Conservation (phyloP, 108 stramenopile genomes). For the Cyclotella kingstonii region DNA sequence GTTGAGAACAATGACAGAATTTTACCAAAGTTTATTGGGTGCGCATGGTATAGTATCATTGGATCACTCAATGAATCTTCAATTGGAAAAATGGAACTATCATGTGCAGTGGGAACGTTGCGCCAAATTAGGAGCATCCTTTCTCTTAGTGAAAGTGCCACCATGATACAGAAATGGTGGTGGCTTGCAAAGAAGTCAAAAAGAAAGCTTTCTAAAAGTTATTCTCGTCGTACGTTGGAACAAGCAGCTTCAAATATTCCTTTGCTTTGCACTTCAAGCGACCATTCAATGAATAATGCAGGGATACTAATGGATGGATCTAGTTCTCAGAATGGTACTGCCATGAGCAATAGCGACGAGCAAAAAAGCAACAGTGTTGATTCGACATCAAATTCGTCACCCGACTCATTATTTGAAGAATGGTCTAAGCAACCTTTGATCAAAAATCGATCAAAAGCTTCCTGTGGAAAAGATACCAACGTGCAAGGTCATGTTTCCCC, state of each 20-base stretch:
- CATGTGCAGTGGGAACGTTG: constrained; percentile 17
- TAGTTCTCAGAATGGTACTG: no score
- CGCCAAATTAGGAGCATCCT: constrained; percentile 11
- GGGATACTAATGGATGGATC: no score
- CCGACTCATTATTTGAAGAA: constrained; percentile 41
- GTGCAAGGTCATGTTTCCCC: neutral
- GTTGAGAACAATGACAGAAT: neutral
- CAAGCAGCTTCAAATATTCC: no score
- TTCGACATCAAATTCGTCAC: constrained; percentile 25
- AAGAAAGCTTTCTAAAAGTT: no score
- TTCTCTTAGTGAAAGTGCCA: neutral
- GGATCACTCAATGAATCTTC: constrained; percentile 6
- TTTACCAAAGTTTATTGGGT: constrained; percentile 9
- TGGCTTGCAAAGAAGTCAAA: no score
- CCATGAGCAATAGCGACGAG: neutral
- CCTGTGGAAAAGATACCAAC: neutral
- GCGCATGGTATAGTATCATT: constrained; percentile 24
- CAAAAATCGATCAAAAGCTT: neutral
- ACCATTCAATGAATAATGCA: no score
- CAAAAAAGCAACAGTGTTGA: no score
- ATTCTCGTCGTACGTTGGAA: no score
- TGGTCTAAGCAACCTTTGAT: constrained; percentile 26
- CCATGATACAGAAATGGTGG: constrained; percentile 25
- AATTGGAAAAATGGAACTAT: constrained; percentile 29
- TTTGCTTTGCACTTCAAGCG: no score